These are phyloP conservation scores for Tremella mesenterica DNA, from an alignment of 768 basidiomycete genomes.

Conservation along the genomic window DNA sequence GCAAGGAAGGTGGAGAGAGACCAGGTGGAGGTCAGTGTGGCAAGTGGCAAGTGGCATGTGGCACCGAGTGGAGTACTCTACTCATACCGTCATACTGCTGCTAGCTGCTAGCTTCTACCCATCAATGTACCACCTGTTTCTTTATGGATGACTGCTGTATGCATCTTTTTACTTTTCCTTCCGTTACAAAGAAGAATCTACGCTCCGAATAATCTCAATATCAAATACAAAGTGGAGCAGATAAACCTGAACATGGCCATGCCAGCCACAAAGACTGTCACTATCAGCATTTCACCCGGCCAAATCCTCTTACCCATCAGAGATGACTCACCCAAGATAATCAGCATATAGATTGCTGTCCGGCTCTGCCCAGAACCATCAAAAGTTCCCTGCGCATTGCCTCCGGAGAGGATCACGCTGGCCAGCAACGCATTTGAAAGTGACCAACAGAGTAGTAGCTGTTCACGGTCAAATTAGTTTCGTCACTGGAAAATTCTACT, in stretches of 20 bases:
- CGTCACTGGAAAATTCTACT: neutral
- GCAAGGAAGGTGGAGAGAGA: too few species aligned
- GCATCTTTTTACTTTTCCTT: too few species aligned
- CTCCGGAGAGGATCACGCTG: slow-evolving; percentile 39
- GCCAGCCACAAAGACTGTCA: slow-evolving; percentile 39
- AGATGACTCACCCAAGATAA: slow-evolving; percentile 30
- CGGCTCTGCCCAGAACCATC: slow-evolving; percentile 14
- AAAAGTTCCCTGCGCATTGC: slow-evolving; percentile 24
- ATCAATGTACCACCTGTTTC: too few species aligned
- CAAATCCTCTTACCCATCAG: neutral
- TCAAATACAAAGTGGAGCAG: slow-evolving; percentile 52
- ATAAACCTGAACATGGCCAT: slow-evolving; percentile 51
- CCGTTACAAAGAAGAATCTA: neutral
- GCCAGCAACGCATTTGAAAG: slow-evolving; percentile 43
- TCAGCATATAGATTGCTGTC: slow-evolving; percentile 40
- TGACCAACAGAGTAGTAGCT: slow-evolving; percentile 42
- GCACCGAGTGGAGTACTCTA: too few species aligned
- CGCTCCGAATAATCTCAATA: slow-evolving; percentile 31
- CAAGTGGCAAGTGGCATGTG: too few species aligned
- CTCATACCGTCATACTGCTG: too few species aligned
- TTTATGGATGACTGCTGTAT: too few species aligned
- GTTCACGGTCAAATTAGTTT: neutral
- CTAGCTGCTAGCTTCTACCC: too few species aligned
- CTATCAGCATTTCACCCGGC: too few species aligned
- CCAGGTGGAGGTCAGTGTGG: too few species aligned